phyloP scores from a whole-genome alignment of 495 filamentous ascomycete genomes.

The Daldinia bambusicola region DNA sequence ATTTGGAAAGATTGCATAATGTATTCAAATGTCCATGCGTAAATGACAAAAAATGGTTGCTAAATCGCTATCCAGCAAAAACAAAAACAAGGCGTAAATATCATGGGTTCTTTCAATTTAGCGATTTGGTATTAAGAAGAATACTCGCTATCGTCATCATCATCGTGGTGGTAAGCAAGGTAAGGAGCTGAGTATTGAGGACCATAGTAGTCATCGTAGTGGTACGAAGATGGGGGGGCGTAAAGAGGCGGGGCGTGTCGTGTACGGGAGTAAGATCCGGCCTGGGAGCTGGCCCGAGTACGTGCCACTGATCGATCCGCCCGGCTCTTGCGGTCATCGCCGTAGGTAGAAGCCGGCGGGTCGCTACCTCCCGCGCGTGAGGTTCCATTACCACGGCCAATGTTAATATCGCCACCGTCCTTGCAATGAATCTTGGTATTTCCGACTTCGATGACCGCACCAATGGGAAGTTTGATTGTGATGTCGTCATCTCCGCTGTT shows the following conservation, averaged over 20 bases:
- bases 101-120: background rate
- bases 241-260: conserved; percentile 36
- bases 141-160: conserved; percentile 27
- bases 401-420: conserved; percentile 64
- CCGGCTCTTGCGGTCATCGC: conserved; percentile 57
- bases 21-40: conserved; percentile 32
- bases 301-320: conserved; percentile 53
- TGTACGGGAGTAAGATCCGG: conserved; percentile 55
- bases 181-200: conserved; percentile 21
- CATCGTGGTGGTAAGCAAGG: conserved; percentile 18
- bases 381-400: conserved; percentile 48
- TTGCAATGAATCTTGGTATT: conserved; percentile 63
- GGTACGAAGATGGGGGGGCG: conserved; percentile 33
- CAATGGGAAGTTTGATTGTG: conserved; percentile 63
- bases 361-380: conserved; percentile 52
- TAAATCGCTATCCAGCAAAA: conserved; percentile 31
- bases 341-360: conserved; percentile 54
- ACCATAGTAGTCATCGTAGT: conserved; percentile 36
- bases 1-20: conserved; percentile 19
- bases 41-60: conserved; percentile 22
- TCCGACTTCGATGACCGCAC: conserved; percentile 57
- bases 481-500: conserved; percentile 61
- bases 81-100: conserved; percentile 20
- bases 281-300: conserved; percentile 54
- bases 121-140: background rate